Conservation (phyloP, 2,329 filamentous ascomycete genomes). For the Herpotrichia juniperi region DNA sequence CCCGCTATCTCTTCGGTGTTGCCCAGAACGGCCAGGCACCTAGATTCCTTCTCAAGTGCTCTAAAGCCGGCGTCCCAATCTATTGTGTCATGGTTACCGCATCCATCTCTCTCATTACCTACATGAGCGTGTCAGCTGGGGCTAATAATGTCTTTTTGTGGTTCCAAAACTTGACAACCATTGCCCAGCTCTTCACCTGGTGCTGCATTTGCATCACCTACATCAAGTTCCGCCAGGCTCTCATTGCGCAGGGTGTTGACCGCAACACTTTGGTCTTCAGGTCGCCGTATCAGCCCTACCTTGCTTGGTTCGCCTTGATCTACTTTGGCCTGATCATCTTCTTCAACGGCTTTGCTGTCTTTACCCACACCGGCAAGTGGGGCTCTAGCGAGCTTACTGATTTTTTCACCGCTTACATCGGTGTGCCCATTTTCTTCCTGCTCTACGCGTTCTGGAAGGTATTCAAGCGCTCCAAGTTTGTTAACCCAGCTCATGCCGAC, state of each 20-base stretch:
- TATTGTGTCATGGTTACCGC: slow-evolving; percentile 45
- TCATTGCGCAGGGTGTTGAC: slow-evolving; percentile 59
- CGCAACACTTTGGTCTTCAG: slow-evolving; percentile 59
- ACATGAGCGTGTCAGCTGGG: slow-evolving; percentile 55
- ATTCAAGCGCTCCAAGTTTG: slow-evolving; percentile 64
- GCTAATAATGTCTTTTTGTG: slow-evolving; percentile 64
- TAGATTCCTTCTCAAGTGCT: slow-evolving; percentile 56
- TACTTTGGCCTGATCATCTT: slow-evolving; percentile 68
- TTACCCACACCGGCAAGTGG: slow-evolving; percentile 52
- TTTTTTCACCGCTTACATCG: slow-evolving; percentile 60
- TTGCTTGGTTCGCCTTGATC: slow-evolving; percentile 64
- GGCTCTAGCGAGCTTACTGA: slow-evolving; percentile 42
- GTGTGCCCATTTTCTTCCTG: slow-evolving; percentile 45
- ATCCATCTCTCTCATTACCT: slow-evolving; percentile 54
- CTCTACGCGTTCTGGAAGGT: slow-evolving; percentile 70
- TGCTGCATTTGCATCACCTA: slow-evolving; percentile 62
- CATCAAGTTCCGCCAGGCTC: slow-evolving; percentile 59
- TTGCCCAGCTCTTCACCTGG: slow-evolving; percentile 62
- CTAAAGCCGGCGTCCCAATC: slow-evolving; percentile 51
- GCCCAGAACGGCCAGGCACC: slow-evolving; percentile 60
- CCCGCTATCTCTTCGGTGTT: slow-evolving; percentile 57
- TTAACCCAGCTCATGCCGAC: slow-evolving; percentile 44
- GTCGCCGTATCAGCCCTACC: slow-evolving; percentile 55
- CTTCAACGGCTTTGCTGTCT: slow-evolving; percentile 68
- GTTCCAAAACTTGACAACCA: slow-evolving; percentile 73